Conservation (phyloP, 2,329 filamentous ascomycete genomes). For the Cryphonectria nitschkei region DNA sequence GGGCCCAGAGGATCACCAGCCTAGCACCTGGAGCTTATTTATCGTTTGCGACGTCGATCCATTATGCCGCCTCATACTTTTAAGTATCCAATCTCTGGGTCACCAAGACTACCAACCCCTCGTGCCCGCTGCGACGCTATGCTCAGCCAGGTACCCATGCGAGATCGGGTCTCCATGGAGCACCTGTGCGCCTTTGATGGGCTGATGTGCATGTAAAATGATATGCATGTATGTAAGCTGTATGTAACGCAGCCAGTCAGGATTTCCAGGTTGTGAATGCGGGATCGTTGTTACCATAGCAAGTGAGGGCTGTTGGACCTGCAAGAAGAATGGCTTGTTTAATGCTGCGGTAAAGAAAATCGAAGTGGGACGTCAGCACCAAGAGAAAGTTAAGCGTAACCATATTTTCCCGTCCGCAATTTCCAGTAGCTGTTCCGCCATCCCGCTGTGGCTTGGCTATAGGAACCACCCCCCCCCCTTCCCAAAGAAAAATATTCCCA, state of each 20-base stretch:
- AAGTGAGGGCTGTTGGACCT: neutral
- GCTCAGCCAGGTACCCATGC: neutral
- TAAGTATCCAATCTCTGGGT: neutral
- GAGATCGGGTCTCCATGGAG: neutral
- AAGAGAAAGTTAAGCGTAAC: neutral
- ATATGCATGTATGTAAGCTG: neutral
- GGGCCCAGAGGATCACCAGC: conserved; percentile 4
- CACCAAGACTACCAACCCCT: neutral
- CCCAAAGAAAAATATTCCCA: neutral
- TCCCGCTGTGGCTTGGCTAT: neutral
- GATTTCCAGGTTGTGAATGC: neutral
- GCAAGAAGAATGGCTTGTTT: too few relatives aligned
- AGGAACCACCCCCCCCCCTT: neutral
- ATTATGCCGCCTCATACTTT: conserved; percentile 14
- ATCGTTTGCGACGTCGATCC: conserved; percentile 16
- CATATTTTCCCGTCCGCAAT: neutral
- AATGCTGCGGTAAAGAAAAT: too few relatives aligned
- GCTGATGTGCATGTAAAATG: conserved; percentile 1
- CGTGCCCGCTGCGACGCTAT: neutral
- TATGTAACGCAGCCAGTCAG: neutral
- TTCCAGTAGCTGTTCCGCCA: neutral
- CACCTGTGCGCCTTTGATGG: neutral
- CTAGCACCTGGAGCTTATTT: conserved; percentile 14
- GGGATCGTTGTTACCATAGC: neutral
- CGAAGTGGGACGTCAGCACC: neutral